Percentiles rank a stretch among this genome's conserved stretches.
Conservation (phyloP, 768 basidiomycete species). For the Tricholoma bakamatsutake region DNA sequence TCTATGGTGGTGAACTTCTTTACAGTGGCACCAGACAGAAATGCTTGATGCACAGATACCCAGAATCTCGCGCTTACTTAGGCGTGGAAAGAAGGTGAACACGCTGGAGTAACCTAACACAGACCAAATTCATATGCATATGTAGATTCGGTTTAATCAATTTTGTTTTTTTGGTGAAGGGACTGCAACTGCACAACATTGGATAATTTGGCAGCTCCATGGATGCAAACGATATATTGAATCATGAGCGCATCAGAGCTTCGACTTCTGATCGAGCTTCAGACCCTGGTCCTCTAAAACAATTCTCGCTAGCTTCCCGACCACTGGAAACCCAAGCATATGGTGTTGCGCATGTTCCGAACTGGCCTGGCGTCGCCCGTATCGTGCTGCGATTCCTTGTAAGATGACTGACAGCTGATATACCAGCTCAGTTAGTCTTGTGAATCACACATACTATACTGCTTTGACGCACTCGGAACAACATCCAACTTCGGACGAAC, state of each 20-base stretch:
- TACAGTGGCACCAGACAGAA: slow-evolving; percentile 44
- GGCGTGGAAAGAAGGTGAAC: background rate
- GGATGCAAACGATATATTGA: background rate
- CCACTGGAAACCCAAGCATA: slow-evolving; percentile 43
- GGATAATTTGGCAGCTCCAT: no score
- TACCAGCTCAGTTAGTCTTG: slow-evolving; percentile 2
- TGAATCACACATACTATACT: background rate
- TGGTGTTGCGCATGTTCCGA: slow-evolving; percentile 65
- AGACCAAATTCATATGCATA: background rate
- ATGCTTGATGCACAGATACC: background rate
- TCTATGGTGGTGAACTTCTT: slow-evolving; percentile 58
- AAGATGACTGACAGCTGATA: slow-evolving; percentile 68
- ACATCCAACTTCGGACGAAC: slow-evolving; percentile 83
- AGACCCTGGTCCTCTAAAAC: slow-evolving; percentile 53
- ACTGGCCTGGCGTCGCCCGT: slow-evolving; percentile 82
- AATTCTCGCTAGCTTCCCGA: slow-evolving; percentile 58
- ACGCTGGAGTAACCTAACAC: background rate
- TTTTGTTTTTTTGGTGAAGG: no score
- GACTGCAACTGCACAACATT: no score
- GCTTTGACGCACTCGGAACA: slow-evolving; percentile 59
- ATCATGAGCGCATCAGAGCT: slow-evolving; percentile 19
- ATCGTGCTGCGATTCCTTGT: slow-evolving; percentile 88
- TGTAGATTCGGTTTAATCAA: background rate
- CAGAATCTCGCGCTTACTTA: background rate
- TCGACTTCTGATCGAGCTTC: slow-evolving; percentile 22